Evolutionary conservation across 352 stramenopile species (phyloP), one percentile per base, ranked within the genome.

Genomic region (Plasmopara viticola): DNA sequence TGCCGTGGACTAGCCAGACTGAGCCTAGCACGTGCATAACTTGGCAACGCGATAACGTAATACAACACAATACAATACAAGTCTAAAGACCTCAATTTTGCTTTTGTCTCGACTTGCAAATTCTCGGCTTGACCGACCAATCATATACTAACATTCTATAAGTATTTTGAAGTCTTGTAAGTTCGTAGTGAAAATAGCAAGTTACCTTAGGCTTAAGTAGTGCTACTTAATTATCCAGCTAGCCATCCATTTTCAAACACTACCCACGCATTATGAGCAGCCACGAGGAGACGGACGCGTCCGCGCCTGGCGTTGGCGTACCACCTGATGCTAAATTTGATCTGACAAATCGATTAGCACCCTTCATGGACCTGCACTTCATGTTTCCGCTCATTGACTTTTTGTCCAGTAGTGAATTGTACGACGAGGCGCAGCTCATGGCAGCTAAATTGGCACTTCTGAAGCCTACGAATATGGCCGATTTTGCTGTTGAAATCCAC

Each of bases 361-460:
- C 93, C 48, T 97, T 96, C 70, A 92, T 98, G 75, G 95, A 98
- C 64, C 79, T 97, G 42, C 95, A 98, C 86, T 97, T 98, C 70
- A 96, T 98, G 83, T 98, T 98, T 77, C 93, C 93, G 58, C 74
- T 98, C 43, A 93, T 98, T 56, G 92, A 98, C 64, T 98, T 97
- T 60, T 62, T 97, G 38, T 81, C 79, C 17, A 91, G 81, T 56
- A 86, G 84, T 43, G 86, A 97, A 52, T 70, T 93, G 46, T 98
- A 98, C 64, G 87, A 97, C 61, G 90, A 98, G 43, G 69, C 79
- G 20, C 70, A 95, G 62, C 78, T 96, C 44, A 83, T 90, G 66
- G 80, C 82, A 35, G 92, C 93, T 53, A 95, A 97, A 55, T 70
- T 98, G 41, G 78, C 81, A 53, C 76, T 98, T 15, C 73, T 98